These are phyloP conservation scores for Komagataella phaffii DNA, from an alignment of 805 yeast genomes.

Conservation along the genomic window DNA sequence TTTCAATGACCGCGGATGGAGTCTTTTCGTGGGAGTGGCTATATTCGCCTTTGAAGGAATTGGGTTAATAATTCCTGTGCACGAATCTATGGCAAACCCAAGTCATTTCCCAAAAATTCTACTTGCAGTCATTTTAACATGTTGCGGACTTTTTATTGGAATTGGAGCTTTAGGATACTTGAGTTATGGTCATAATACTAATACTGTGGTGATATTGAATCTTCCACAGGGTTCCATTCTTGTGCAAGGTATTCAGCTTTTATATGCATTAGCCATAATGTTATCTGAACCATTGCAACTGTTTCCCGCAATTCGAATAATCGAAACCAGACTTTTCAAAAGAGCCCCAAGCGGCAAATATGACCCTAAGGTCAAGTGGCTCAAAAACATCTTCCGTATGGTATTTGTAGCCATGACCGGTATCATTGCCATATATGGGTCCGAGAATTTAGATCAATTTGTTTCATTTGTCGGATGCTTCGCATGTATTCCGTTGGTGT, in stretches of 20 bases:
- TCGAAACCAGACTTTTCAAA: constrained; percentile 49
- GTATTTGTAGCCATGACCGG: constrained; percentile 40
- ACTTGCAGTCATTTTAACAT: constrained; percentile 44
- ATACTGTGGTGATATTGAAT: constrained; percentile 60
- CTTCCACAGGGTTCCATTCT: constrained; percentile 54
- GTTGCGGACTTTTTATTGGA: constrained; percentile 46
- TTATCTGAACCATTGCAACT: constrained; percentile 72
- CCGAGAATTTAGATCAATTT: constrained; percentile 55
- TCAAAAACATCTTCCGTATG: constrained; percentile 46
- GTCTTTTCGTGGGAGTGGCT: constrained; percentile 71
- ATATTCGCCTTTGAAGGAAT: constrained; percentile 86
- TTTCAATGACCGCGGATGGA: constrained; percentile 46
- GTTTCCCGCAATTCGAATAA: constrained; percentile 65
- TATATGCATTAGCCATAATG: constrained; percentile 63
- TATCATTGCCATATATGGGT: constrained; percentile 50
- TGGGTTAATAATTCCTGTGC: constrained; percentile 70
- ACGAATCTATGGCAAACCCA: constrained; percentile 70
- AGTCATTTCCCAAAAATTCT: constrained; percentile 58
- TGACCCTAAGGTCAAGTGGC: constrained; percentile 44
- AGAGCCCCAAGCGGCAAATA: constrained; percentile 41
- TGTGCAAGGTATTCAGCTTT: constrained; percentile 52
- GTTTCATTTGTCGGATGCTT: constrained; percentile 76
- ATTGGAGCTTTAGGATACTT: constrained; percentile 59
- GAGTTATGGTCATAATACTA: constrained; percentile 49
- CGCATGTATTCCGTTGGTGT: constrained; percentile 77